phyloP scores from a whole-genome alignment of 495 filamentous ascomycete genomes.

The Thermothielavioides terrestris region DNA sequence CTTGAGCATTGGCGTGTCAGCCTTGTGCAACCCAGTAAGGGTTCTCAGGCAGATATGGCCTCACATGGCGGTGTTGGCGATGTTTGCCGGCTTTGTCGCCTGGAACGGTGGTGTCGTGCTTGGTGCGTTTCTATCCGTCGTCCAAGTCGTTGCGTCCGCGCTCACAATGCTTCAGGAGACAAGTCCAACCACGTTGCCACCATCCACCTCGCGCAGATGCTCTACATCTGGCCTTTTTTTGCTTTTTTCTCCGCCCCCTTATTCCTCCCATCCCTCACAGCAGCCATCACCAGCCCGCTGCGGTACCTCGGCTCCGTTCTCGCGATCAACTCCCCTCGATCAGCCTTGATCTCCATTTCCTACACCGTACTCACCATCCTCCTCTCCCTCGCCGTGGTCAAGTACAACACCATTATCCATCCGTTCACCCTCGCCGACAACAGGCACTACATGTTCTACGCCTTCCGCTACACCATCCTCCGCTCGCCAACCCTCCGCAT shows the following conservation, averaged over 20 bases:
- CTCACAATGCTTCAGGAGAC: conserved; percentile 49
- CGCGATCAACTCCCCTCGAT: background rate
- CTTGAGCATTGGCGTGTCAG: conserved; percentile 51
- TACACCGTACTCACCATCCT: conserved; percentile 20
- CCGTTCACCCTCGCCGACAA: conserved; percentile 96
- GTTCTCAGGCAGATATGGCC: conserved; percentile 52
- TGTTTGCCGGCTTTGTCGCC: conserved; percentile 65
- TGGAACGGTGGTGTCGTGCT: conserved; percentile 92
- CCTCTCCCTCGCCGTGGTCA: conserved; percentile 43
- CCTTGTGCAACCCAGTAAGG: conserved; percentile 41
- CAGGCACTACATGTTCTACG: conserved; percentile 92
- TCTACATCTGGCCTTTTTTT: conserved; percentile 88
- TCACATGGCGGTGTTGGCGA: conserved; percentile 55
- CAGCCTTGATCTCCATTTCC: conserved; percentile 9
- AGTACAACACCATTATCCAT: conserved; percentile 86
- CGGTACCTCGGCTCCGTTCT: conserved; percentile 3
- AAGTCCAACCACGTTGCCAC: conserved; percentile 89
- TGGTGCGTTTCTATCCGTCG: conserved; percentile 40
- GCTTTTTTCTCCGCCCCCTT: conserved; percentile 83
- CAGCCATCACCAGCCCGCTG: conserved; percentile 6
- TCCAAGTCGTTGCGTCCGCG: background rate
- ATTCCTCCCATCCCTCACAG: conserved; percentile 42
- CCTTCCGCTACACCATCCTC: conserved; percentile 76
- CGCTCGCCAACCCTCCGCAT: conserved; percentile 57
- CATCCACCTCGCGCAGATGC: conserved; percentile 82